Base-by-base conservation (phyloP, 2,329 filamentous ascomycete genomes). In the Aspergillus persii region DNA sequence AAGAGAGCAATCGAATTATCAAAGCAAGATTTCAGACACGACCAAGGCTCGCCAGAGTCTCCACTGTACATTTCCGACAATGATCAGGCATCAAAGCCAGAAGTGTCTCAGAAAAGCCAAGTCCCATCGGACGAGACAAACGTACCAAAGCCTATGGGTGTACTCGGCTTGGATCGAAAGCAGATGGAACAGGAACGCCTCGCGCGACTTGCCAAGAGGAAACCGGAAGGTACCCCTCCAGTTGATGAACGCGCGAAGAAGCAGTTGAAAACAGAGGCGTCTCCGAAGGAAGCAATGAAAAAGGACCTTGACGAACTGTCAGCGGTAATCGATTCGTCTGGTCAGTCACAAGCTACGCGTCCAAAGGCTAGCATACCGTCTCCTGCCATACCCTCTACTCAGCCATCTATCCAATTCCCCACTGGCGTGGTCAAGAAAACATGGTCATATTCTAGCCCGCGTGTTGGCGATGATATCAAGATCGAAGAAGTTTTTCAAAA, bases 131-230 rank as follows among this genome's bases (percentile, higher is more conserved):
- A 33, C 47, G 36, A 36, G 12, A 52, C 51, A 23, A 30, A 56
- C 36, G 29, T 47, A 4, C 8, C 55, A 31, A 36, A 51, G 12
- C 29, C 50, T 7, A 59, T 55, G 9, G 79, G 81, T 0, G 66
- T 86, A 0, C 69, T 83, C 4, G 83, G 83, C 3, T 75, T 96
- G 1, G 84, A 96, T 76, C 85, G 93, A 39, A 91, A 88, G 74
- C 84, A 86, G 54, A 95, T 96, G 91, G 94, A 97, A 73, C 81
- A 87, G 68, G 92, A 96, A 71, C 86, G 94, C 46, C 82, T 96
- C 12, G 87, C 86, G 26, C 84, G 93, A 65, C 74, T 87, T 44
- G 81, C 80, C 39, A 78, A 93, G 73, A 83, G 86, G 39, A 83
- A 84, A 71, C 71, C 75, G 8, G 80, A 80, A 2, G 66, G 67